Base-by-base conservation (phyloP, 176 grass and related monocot species). In the Areca catechu region DNA sequence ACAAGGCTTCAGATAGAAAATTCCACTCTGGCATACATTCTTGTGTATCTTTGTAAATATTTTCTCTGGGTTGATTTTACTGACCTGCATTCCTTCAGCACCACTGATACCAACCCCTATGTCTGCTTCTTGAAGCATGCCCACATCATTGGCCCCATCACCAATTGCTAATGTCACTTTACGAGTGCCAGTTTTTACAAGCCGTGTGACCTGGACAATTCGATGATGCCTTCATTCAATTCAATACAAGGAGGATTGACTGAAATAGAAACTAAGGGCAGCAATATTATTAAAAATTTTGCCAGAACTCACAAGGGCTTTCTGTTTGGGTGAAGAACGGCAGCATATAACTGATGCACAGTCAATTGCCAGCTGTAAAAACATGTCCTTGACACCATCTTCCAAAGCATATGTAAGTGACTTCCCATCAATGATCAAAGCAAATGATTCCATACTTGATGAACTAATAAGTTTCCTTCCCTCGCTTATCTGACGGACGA, bases 41-140 rank as follows among this genome's bases (percentile, higher is more conserved):
- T 43, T 43, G 34, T 5, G 5, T 12, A 14, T 43, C 9, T 12
- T 43, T 10, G 34, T 10, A 14, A 43, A 43, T 12, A 12, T 43
- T 12, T 43, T 43, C 9, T 43, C 34, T 12, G 2, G 34, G 9
- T 12, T 43, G 34, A 43, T 12, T 7, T 43, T 24, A 71, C 71
- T 49, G 63, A 95, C 89, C 89, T 96, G 92, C 92, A 96, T 96
- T 37, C 92, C 92, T 66, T 96, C 92, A 18, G 80, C 92, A 2
- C 92, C 92, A 19, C 92, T 96, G 65, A 96, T 96, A 15, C 91
- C 91, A 3, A 96, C 77, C 22, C 91, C 91, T 20, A 96, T 96
- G 73, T 96, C 92, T 0, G 92, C 92, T 72, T 96, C 92, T 59
- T 96, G 92, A 74, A 96, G 76, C 92, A 96, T 96, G 22, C 92